Evolutionary conservation across 164 flowering plant species (phyloP).

Genomic region (Kalanchoe fedtschenkoi): DNA sequence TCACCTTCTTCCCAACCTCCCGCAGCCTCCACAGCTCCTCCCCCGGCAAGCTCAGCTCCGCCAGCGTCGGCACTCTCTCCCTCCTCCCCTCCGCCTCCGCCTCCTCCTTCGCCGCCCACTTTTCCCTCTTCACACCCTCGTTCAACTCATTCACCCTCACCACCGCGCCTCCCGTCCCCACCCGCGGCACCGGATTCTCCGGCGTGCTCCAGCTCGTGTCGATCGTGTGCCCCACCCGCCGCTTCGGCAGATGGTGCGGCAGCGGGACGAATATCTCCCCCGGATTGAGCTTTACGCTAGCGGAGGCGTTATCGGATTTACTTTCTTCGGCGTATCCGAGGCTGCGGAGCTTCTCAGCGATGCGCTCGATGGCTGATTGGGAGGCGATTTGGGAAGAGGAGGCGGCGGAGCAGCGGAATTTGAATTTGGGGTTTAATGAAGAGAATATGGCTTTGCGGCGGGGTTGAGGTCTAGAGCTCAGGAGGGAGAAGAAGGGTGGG

Average conservation of each 20-base stretch:
- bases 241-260: conserved; percentile 37
- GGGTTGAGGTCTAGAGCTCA: conserved; percentile 2
- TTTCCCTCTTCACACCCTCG: conserved; percentile 28
- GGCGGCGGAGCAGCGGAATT: conserved; percentile 21
- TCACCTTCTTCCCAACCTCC: conserved; percentile 42
- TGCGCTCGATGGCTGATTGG: conserved; percentile 60
- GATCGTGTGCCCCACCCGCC: conserved; percentile 70
- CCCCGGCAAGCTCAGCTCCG: conserved; percentile 49
- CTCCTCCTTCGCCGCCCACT: conserved; percentile 12
- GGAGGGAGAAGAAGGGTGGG: background rate
- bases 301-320: background rate
- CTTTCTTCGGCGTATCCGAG: conserved; percentile 54
- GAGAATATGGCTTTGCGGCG: conserved; percentile 9
- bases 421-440: conserved; percentile 16
- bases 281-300: background rate
- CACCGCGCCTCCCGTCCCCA: conserved; percentile 56
- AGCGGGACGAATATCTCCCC: conserved; percentile 78
- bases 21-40: conserved; percentile 63
- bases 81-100: conserved; percentile 15
- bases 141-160: conserved; percentile 36
- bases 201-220: conserved; percentile 91
- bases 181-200: conserved; percentile 62
- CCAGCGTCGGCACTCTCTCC: conserved; percentile 51
- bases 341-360: conserved; percentile 83
- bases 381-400: conserved; percentile 21